A percentile compares a stretch with the other conserved stretches of the same genome.
These are phyloP conservation scores for Euphrasia arctica DNA, from an alignment of 305 asterid genomes.

Conservation along the genomic window DNA sequence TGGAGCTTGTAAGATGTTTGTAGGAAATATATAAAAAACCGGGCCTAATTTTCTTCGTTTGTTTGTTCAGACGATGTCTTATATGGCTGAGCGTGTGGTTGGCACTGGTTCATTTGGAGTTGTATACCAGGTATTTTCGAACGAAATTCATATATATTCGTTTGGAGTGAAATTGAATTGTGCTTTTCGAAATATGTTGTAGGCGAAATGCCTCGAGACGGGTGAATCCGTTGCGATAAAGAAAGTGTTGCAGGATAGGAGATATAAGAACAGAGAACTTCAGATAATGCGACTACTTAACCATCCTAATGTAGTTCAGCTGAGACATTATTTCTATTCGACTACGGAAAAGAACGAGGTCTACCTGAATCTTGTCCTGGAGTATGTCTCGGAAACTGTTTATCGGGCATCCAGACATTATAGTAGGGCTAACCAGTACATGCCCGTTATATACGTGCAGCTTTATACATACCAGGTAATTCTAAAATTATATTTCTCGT, in stretches of 20 bases:
- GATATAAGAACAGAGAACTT: conserved; percentile 94
- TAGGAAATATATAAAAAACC: not conserved
- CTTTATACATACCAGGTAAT: conserved; percentile 84
- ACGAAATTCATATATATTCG: not conserved
- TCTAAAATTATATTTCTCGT: not conserved
- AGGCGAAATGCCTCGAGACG: conserved; percentile 91
- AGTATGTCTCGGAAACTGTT: conserved; percentile 84
- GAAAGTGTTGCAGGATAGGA: conserved; percentile 90
- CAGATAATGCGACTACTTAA: conserved; percentile 77
- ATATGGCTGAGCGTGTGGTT: conserved; percentile 92
- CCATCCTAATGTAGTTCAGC: conserved; percentile 78
- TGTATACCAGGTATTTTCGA: conserved; percentile 76
- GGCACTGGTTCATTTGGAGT: conserved; percentile 98
- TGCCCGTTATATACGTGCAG: conserved; percentile 80
- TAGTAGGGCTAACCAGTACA: conserved; percentile 65
- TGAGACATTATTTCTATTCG: conserved; percentile 82
- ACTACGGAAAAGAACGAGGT: conserved; percentile 88
- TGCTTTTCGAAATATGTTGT: not conserved
- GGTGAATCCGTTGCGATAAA: conserved; percentile 91
- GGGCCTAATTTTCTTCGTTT: not conserved
- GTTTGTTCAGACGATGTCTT: conserved; percentile 70
- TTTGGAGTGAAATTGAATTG: too few species aligned
- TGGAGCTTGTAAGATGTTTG: not conserved
- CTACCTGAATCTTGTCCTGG: conserved; percentile 91
- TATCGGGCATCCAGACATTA: conserved; percentile 73